phyloP scores from a whole-genome alignment of 148 eudicot genomes.

The Heliosperma pusillum region DNA sequence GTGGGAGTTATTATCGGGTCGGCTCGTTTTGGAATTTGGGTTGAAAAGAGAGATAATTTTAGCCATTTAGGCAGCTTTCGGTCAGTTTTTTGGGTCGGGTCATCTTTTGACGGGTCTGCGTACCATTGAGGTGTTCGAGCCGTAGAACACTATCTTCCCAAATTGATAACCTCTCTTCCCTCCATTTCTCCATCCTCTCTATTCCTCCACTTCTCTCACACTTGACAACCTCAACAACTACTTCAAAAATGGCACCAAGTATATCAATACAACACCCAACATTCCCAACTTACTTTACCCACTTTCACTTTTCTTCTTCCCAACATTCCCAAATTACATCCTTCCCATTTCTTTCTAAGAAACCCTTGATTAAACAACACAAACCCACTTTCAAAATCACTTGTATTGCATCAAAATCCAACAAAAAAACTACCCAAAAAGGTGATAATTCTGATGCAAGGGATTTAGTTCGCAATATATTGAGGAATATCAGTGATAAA shows the following conservation, averaged over 20 bases:
- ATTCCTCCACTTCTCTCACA: neutral
- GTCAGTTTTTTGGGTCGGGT: too few relatives aligned
- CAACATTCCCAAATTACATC: constrained; percentile 15
- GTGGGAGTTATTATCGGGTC: too few relatives aligned
- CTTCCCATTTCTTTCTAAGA: constrained; percentile 6
- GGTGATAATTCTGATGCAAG: constrained; percentile 38
- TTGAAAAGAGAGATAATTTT: too few relatives aligned
- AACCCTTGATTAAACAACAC: neutral
- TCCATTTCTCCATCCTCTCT: constrained; percentile 6
- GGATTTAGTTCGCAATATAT: constrained; percentile 50
- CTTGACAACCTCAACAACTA: too few relatives aligned
- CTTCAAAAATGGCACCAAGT: constrained; percentile 15
- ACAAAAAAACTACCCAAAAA: constrained; percentile 28
- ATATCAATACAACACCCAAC: constrained; percentile 17
- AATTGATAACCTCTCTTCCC: neutral
- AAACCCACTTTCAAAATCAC: constrained; percentile 20
- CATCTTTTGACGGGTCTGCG: too few relatives aligned
- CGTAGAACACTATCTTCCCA: too few relatives aligned
- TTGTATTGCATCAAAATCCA: constrained; percentile 32
- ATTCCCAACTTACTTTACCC: constrained; percentile 12
- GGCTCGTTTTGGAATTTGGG: too few relatives aligned
- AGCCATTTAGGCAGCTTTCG: too few relatives aligned
- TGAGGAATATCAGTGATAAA: constrained; percentile 53
- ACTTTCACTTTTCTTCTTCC: constrained; percentile 19
- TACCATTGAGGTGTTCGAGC: too few relatives aligned